These are phyloP conservation scores for Hypericum perforatum DNA, from an alignment of 345 rosid species.

Conservation along the genomic window DNA sequence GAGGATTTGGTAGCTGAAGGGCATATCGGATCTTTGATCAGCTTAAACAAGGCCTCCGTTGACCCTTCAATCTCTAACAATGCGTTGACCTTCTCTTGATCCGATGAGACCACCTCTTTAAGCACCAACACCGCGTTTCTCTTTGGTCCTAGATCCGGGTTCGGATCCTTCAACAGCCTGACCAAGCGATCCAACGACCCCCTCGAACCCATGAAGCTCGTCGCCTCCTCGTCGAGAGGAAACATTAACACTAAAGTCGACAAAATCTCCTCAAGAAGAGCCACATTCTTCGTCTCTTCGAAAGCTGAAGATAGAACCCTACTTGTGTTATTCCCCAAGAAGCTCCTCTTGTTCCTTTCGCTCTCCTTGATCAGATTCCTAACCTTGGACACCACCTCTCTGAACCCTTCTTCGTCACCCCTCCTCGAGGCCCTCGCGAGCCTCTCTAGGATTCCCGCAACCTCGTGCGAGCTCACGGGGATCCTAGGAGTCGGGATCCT, in stretches of 20 bases:
- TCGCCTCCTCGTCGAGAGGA: slow-evolving; percentile 35
- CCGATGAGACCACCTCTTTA: slow-evolving; percentile 21
- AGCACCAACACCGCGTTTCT: slow-evolving; percentile 24
- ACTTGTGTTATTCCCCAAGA: slow-evolving; percentile 32
- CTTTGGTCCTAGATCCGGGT: slow-evolving; percentile 17
- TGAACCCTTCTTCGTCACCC: slow-evolving; percentile 21
- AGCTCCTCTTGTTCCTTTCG: slow-evolving; percentile 48
- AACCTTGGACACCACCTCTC: slow-evolving; percentile 31
- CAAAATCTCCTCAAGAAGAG: slow-evolving; percentile 44
- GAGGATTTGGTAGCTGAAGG: slow-evolving; percentile 29
- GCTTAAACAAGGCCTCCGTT: slow-evolving; percentile 10
- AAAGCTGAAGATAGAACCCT: slow-evolving; percentile 36
- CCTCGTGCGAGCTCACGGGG: slow-evolving; percentile 41
- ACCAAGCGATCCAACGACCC: slow-evolving; percentile 28
- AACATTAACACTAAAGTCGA: slow-evolving; percentile 33
- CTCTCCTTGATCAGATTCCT: slow-evolving; percentile 41
- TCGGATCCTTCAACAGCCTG: slow-evolving; percentile 15
- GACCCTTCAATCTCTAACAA: slow-evolving; percentile 21
- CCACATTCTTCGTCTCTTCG: slow-evolving; percentile 23
- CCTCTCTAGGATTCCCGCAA: slow-evolving; percentile 20
- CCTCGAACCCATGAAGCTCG: slow-evolving; percentile 15
- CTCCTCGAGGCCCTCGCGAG: slow-evolving; percentile 7
- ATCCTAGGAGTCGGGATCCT: slow-evolving; percentile 81
- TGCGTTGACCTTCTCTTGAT: slow-evolving; percentile 8
- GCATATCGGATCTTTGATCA: slow-evolving; percentile 25